Evolutionary conservation across 2,329 filamentous ascomycete species (phyloP), one percentile per base, ranked within the genome.

Genomic region (Aureobasidium sp.): DNA sequence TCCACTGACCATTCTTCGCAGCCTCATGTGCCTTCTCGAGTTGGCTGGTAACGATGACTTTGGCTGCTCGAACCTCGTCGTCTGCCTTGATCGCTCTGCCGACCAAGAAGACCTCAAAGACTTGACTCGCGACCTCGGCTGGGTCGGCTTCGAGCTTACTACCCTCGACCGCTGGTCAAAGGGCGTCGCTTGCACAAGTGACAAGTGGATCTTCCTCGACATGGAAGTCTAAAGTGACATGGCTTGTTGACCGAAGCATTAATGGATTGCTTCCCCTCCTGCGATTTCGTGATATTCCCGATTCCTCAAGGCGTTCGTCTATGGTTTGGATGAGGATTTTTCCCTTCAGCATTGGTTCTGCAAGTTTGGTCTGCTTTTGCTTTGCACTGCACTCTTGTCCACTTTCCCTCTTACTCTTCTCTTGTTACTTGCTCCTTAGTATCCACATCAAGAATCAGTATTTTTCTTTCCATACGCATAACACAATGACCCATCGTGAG

Each of bases 11-110:
- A 15, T 34, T 20, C 15, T 47, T 11, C 15, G 51, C 69, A 92
- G 89, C 71, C 83, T 97, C 58, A 91, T 96, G 81, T 90, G 90
- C 65, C 83, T 96, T 63, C 93, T 96, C 69, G 92, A 96, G 78
- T 83, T 97, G 64, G 90, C 90, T 69, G 87, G 89, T 69, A 82
- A 84, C 64, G 84, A 89, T 44, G 73, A 75, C 62, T 84, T 96
- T 72, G 84, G 81, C 69, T 96, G 91, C 76, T 82, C 84, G 61
- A 84, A 88, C 71, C 84, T 96, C 65, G 85, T 95, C 65, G 85
- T 91, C 69, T 92, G 90, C 75, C 82, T 96, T 65, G 90, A 93
- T 73, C 88, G 91, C 66, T 84, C 87, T 65, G 51, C 48, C 49
- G 81, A 84, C 42, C 76, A 81, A 29, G 77, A 82, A 63, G 85